Evolutionary conservation across 2,329 filamentous ascomycete genomes (phyloP), one percentile per base, ranked within the genome.

Genomic region (Dendryphion nanum): DNA sequence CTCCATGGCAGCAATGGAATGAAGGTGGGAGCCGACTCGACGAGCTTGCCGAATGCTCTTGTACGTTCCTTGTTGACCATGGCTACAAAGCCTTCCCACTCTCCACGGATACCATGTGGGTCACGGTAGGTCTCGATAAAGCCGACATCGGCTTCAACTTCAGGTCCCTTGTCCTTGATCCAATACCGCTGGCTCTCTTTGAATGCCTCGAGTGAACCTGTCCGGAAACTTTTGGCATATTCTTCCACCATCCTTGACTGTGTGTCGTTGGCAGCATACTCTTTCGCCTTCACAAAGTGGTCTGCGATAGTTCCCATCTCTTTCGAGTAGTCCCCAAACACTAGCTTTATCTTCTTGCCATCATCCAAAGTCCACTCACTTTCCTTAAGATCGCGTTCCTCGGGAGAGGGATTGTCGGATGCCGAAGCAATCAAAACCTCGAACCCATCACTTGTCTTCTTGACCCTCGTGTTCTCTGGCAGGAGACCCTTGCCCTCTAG

Each of bases 1-100:
- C 75, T 73, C 93, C 93, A 98, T 0, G 93, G 93, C 12, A 98
- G 73, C 45, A 94, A 81, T 5, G 89, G 88, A 35, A 98, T 96
- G 61, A 95, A 83, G 31, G 74, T 73, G 8, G 89, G 85, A 0
- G 93, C 90, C 18, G 83, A 83, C 15, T 83, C 77, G 4, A 97
- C 93, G 1, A 97, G 79, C 51, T 86, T 84, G 6, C 85, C 85
- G 59, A 97, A 97, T 1, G 90, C 88, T 41, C 79, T 79, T 1
- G 91, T 98, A 15, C 91, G 83, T 64, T 96, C 91, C 58, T 91
- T 76, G 68, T 97, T 97, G 31, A 97, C 85, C 66, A 87, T 72
- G 42, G 70, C 67, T 5, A 67, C 68, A 35, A 78, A 74, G 7
- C 72, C 75, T 57, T 76, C 70, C 68, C 72, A 78, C 43, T 78